Evolutionary conservation across 208 protist genomes (phyloP), one percentile per base, ranked within the genome.

Genomic region (Vickermania ingenoplastis): DNA sequence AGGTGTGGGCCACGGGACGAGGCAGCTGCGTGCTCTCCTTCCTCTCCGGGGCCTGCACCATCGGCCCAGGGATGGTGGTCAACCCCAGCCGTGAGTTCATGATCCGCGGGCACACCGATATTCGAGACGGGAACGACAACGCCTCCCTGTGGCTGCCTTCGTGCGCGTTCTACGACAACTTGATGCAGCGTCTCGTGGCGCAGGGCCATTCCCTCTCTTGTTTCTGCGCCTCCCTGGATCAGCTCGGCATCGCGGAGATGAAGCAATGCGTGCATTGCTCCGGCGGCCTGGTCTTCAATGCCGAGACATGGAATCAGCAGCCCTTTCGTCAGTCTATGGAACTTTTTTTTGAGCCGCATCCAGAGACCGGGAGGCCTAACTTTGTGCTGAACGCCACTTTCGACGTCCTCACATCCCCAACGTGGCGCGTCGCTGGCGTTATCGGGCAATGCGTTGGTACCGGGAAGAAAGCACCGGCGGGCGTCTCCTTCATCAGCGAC

Each of bases 161-260:
- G n/a, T 86, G 75, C 59, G 51, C 80, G 63, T 97, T 97, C 71
- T 99, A 98, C 79, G 81, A 94, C 31, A 83, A 67, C 5, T 79
- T 99, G 1, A 98, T 97, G 67, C 80, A 92, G 41, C 81, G 91
- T 28, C 92, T 97, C 36, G 94, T 96, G 22, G 63, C 65, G 22
- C 89, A 95, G 31, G 97, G 97, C 3, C 96, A 99, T 85, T 79
- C 84, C 3, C 75, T 99, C 26, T 98, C 98, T 76, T 86, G 97
- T 53, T 99, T 99, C 59, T 91, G 86, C 4, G 97, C 96, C 63
- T 89, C 91, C 1, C 75, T 99, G 11, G 98, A 99, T 71, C 98
- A 99, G 78, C 75, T 92, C 2, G 97, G 97, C 25, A 60, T 99
- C 3, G 81, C 88, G 5, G 98, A 99, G 79, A 98, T 99, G 94